Conservation (phyloP, 495 filamentous ascomycete species). For the Pyrenopolyporus hunteri region DNA sequence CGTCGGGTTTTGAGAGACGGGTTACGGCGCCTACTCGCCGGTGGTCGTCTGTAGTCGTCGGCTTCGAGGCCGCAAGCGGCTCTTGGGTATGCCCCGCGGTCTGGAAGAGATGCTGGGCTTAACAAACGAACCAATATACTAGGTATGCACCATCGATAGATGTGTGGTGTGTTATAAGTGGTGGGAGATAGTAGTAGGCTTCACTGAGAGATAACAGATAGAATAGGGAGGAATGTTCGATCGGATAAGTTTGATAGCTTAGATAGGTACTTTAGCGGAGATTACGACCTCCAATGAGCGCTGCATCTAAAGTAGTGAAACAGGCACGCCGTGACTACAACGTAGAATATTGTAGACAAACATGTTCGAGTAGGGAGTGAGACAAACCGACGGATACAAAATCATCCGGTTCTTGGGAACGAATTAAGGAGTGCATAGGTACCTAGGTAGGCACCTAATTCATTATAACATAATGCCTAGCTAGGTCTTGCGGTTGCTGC, state of each 20-base stretch:
- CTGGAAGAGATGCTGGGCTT: too few species aligned
- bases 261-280: too few species aligned
- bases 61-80: background rate
- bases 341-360: background rate
- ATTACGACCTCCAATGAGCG: background rate
- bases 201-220: background rate
- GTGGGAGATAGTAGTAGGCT: too few species aligned
- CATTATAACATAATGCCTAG: too few species aligned
- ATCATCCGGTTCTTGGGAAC: background rate
- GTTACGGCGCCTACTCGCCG: too few species aligned
- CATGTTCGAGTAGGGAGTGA: conserved; percentile 9
- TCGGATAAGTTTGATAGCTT: too few species aligned
- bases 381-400: background rate
- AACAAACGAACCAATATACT: too few species aligned
- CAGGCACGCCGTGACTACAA: background rate
- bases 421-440: background rate
- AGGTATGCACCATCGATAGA: too few species aligned
- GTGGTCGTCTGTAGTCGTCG: background rate
- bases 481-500: conserved; percentile 21
- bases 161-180: too few species aligned
- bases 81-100: too few species aligned
- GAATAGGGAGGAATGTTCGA: conserved; percentile 5
- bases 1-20: too few species aligned
- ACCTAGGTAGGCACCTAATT: too few species aligned
- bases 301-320: background rate